Evolutionary conservation across 257 asterid genomes (phyloP), one percentile per base, ranked within the genome.

Genomic region (Primulina huaijiensis): DNA sequence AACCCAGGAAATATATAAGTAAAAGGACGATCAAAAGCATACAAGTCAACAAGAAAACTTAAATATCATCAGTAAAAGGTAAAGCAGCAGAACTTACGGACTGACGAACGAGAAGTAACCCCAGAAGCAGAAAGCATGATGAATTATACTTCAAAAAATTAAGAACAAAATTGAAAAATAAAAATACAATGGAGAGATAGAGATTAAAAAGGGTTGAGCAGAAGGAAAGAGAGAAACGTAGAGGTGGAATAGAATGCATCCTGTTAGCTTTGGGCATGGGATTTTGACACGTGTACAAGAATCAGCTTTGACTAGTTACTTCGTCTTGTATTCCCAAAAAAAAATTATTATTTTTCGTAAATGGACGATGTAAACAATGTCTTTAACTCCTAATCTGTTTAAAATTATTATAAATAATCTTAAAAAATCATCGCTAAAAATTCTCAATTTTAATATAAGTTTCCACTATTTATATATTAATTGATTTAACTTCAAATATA

Each of bases 211-310:
- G 69, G 46, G 69, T 60, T 67, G 79, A 67, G 71, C 58, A 75
- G 58, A 57, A 69, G 72, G 65, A 64, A 64, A 23, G 63, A 74
- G 74, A 79, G 72, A 38, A 10, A 60, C 83, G 78, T 75, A 72
- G 71, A 79, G 75, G 67, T 64, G 5, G 77, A 71, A 58, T 60
- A 3, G 77, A 71, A 58, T 57, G 72, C 80, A 67, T 58, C 79
- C 27, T 74, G 69, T 76, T 69, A 69, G 53, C 29, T 67, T 35
- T 23, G 25, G 12, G 55, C 43, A 46, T 72, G 65, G 71, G 58
- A 55, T 78, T 29, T 62, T 61, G 82, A 66, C 82, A 74, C 79
- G 82, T 78, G 79, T 65, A 35, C 67, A 64, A 20, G 62, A 53
- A 59, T 1, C 3, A 6, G 58, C 68, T 59, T 74, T 74, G 82